Evolutionary conservation across 345 rosid species (phyloP), one percentile per base, ranked within the genome.

Genomic region (Theobroma cacao): DNA sequence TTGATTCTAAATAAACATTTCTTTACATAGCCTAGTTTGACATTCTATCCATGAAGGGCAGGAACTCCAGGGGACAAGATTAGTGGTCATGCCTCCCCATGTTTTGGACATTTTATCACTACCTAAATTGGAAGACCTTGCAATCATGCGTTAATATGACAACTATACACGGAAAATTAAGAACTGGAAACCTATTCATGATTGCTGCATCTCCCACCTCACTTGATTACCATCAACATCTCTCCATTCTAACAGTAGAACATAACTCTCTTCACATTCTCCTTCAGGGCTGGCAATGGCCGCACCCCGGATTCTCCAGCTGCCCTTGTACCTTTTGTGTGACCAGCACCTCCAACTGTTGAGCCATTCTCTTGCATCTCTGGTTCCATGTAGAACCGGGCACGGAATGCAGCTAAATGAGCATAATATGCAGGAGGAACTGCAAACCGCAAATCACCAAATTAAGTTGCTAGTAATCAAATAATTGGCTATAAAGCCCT

Each of bases 401-500:
- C 99, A 2, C 99, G 91, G 48, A 94, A 96, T 36, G 99, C 98
- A 17, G 99, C 99, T 79, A 96, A 88, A 82, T 96, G 99, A 0
- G 99, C 99, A 75, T 96, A 96, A 76, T 96, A 93, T 65, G 99
- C 99, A 0, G 99, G 99, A 33, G 99, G 99, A 82, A 96, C 99
- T 96, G 84, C 86, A 82, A 52, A 80, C 50, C 8, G 48, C 15
- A 53, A 28, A 59, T 33, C 41, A 53, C 13, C 18, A 50, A 15
- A 40, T 66, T 43, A 22, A 41, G 47, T 13, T 43, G 55, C 55
- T 12, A 43, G 3, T 15, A 7, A n/a, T 34, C 18, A 2, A 34
- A 34, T 53, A 47, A 47, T 24, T 20, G 33, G 38, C 63, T 8
- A 53, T 5, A 43, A 45, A 31, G 3, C n/a, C 4, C 43, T 33